A percentile compares a stretch with the other conserved stretches of the same genome.
phyloP scores from a whole-genome alignment of 768 basidiomycete genomes.

The Pleurotus platypus region DNA sequence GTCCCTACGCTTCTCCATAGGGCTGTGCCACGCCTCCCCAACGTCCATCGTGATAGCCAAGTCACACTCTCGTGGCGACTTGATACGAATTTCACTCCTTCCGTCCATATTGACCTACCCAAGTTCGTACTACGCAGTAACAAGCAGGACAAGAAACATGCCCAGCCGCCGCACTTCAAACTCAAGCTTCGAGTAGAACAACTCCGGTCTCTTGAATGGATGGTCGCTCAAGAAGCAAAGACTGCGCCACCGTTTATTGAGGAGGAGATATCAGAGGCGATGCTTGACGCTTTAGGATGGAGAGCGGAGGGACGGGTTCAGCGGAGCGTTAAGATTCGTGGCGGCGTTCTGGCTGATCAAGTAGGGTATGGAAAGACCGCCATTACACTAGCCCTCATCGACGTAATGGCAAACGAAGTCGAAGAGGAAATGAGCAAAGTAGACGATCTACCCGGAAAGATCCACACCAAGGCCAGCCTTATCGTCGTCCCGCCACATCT shows the following conservation, averaged over 20 bases:
- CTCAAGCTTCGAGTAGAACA: slow-evolving; percentile 79
- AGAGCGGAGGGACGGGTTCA: slow-evolving; percentile 90
- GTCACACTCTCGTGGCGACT: slow-evolving; percentile 73
- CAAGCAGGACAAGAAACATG: slow-evolving; percentile 62
- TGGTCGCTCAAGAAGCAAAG: slow-evolving; percentile 73
- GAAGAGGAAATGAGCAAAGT: slow-evolving; percentile 54
- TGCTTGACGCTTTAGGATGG: slow-evolving; percentile 86
- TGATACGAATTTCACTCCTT: slow-evolving; percentile 71
- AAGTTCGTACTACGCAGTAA: slow-evolving; percentile 78
- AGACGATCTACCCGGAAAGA: slow-evolving; percentile 53
- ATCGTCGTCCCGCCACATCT: slow-evolving; percentile 89
- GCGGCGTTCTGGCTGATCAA: slow-evolving; percentile 92
- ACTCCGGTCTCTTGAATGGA: slow-evolving; percentile 88
- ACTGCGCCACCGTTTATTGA: slow-evolving; percentile 77
- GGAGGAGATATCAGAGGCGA: slow-evolving; percentile 91
- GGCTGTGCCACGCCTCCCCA: slow-evolving; percentile 76
- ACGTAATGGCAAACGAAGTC: slow-evolving; percentile 58
- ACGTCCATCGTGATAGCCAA: slow-evolving; percentile 42
- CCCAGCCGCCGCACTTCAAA: slow-evolving; percentile 79
- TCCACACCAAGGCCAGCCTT: slow-evolving; percentile 77
- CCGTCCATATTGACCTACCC: slow-evolving; percentile 52
- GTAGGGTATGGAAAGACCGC: slow-evolving; percentile 98
- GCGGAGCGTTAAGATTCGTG: slow-evolving; percentile 68
- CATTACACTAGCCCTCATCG: slow-evolving; percentile 87
- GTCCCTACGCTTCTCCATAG: slow-evolving; percentile 84